phyloP scores from a whole-genome alignment of 1,284 basidiomycete genomes.

The Wallemia mellicola region DNA sequence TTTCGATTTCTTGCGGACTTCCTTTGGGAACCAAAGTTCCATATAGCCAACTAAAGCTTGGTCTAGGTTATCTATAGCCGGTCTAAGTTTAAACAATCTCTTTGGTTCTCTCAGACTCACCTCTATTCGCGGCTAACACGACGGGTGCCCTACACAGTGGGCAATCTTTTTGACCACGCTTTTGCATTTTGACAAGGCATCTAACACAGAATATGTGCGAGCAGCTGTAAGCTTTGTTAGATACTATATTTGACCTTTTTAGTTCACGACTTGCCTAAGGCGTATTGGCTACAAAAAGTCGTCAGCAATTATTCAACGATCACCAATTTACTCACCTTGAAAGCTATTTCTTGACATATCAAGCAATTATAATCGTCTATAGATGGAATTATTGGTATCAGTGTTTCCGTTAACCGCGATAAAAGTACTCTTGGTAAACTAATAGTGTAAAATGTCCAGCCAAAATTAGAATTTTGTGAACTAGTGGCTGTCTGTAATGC shows the following conservation, averaged over 20 bases:
- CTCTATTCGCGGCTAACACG: slow-evolving; percentile 40
- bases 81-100: slow-evolving; percentile 1
- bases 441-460: slow-evolving; percentile 20
- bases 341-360: slow-evolving; percentile 18
- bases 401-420: slow-evolving; percentile 50
- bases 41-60: slow-evolving; percentile 54
- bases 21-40: slow-evolving; percentile 71
- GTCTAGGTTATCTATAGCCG: slow-evolving; percentile 37
- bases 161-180: slow-evolving; percentile 42
- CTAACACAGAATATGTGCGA: slow-evolving; percentile 11
- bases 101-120: slow-evolving; percentile 15
- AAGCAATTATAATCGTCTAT: slow-evolving; percentile 34
- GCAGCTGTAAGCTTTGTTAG: neutral
- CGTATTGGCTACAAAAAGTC: slow-evolving; percentile 51
- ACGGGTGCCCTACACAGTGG: slow-evolving; percentile 56
- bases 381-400: slow-evolving; percentile 53
- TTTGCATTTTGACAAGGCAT: slow-evolving; percentile 84
- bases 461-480: slow-evolving; percentile 7
- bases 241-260: neutral
- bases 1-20: slow-evolving; percentile 42
- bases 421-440: slow-evolving; percentile 50
- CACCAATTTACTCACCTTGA: slow-evolving; percentile 6
- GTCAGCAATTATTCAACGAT: slow-evolving; percentile 10
- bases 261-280: slow-evolving; percentile 15
- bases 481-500: neutral